Evolutionary conservation across 139 green algal species (phyloP).

Genomic region (Pleodorina starrii): DNA sequence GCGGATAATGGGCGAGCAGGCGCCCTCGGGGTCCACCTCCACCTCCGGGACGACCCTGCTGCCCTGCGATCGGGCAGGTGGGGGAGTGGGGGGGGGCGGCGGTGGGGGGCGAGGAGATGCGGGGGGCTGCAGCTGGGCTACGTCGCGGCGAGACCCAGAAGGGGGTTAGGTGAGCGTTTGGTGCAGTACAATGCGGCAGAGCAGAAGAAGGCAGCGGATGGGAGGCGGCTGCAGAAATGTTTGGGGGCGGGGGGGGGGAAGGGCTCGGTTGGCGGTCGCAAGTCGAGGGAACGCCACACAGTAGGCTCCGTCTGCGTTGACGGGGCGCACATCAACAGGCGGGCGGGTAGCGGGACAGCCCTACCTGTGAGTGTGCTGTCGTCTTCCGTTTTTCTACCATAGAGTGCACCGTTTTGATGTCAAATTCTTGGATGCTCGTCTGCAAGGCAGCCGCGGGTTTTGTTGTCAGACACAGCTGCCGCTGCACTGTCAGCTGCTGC

Average conservation of each 20-base stretch:
- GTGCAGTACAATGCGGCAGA: no score
- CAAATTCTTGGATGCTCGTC: constrained; percentile 22
- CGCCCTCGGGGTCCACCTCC: neutral
- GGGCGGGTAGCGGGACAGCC: neutral
- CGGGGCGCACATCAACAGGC: neutral
- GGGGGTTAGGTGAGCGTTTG: no score
- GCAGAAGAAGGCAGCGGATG: no score
- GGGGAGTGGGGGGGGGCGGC: neutral
- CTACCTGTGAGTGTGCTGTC: neutral
- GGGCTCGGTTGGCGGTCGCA: no score
- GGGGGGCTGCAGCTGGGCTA: no score
- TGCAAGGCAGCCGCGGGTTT: constrained; percentile 2
- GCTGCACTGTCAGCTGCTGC: constrained; percentile 2
- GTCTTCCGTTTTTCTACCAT: neutral
- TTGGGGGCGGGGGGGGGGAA: no score
- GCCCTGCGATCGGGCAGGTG: neutral
- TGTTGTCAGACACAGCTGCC: neutral
- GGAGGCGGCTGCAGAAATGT: no score
- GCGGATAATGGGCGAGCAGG: constrained; percentile 1
- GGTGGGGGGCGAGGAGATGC: neutral
- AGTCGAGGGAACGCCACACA: no score
- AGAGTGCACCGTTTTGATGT: neutral
- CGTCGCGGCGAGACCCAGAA: no score
- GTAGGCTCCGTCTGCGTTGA: no score
- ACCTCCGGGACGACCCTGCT: neutral